Evolutionary conservation across 1,139 yeast genomes (phyloP), one percentile per base, ranked within the genome.

Genomic region (Zygosaccharomyces sapae): DNA sequence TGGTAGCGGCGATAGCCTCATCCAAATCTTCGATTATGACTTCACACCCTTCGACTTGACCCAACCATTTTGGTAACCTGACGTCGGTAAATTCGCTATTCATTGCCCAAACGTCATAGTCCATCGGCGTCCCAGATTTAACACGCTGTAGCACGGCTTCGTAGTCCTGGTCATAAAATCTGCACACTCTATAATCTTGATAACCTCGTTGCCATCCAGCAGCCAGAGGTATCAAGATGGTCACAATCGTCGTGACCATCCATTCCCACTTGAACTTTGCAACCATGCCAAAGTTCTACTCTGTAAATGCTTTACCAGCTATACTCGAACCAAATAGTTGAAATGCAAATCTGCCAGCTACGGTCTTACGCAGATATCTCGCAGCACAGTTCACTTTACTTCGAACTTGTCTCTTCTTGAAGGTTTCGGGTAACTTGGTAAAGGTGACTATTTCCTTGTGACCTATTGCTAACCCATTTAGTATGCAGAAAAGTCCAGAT

Each of bases 1-100:
- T 80, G 0, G 84, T 73, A 52, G 81, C 85, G 52, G 62, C 74
- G 0, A 83, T 71, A 0, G 72, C 67, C 55, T 77, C 81, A 1
- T 84, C 71, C 49, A 84, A 68, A 58, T 84, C 86, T 0, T 69
- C 70, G 37, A 84, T 74, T n/a, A 83, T 65, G 2, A 71, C 53
- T 7, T 63, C 54, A 47, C 55, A 58, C 1, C 48, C 59, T 36
- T 53, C 56, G 5, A 47, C 33, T 9, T 43, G 53, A 12, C 62
- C 58, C 7, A 65, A 54, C 3, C 53, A 52, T 13, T 53, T 52
- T 3, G 65, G 61, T 3, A 73, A 58, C 43, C 67, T 67, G 3
- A 75, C 48, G 56, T 76, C 81, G 16, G 72, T 61, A 43, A 69
- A 74, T 7, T 64, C 58, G 2, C 61, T 53, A 38, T 67, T 62